Percentiles rank a stretch among this genome's conserved stretches.
These are phyloP conservation scores for Prunus dulcis DNA, from an alignment of 306 rosid species.

Conservation along the genomic window DNA sequence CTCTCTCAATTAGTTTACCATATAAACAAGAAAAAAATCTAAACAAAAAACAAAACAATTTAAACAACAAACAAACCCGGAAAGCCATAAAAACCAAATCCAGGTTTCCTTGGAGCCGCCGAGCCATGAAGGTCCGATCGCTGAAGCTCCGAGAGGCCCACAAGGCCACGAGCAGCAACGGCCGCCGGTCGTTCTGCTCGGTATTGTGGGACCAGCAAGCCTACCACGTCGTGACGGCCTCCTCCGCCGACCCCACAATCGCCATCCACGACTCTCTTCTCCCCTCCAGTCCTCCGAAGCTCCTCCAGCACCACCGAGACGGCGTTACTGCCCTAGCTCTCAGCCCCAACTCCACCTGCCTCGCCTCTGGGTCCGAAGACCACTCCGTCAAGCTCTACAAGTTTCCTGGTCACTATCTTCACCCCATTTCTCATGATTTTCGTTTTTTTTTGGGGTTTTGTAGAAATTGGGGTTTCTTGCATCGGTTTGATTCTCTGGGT, in stretches of 20 bases:
- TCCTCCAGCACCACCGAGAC: conserved; percentile 89
- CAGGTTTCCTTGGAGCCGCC: neutral
- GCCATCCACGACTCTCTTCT: conserved; percentile 73
- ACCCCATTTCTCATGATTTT: neutral
- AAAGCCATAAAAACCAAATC: neutral
- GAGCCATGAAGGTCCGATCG: conserved; percentile 72
- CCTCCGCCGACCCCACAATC: conserved; percentile 60
- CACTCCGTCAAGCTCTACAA: conserved; percentile 96
- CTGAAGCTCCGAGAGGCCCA: conserved; percentile 87
- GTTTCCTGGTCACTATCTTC: conserved; percentile 63
- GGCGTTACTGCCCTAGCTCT: conserved; percentile 89
- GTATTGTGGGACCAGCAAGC: conserved; percentile 85
- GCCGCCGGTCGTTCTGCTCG: conserved; percentile 73
- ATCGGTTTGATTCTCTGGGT: neutral
- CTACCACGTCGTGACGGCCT: conserved; percentile 65
- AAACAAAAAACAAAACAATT: neutral
- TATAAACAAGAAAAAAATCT: neutral
- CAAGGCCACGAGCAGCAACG: conserved; percentile 39
- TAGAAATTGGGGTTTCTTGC: neutral
- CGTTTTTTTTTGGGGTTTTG: neutral
- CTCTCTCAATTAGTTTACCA: neutral
- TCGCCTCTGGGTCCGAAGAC: conserved; percentile 91
- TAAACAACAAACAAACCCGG: neutral
- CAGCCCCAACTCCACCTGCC: conserved; percentile 92
- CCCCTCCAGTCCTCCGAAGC: conserved; percentile 56